Evolutionary conservation across 257 asterid species (phyloP).

Genomic region (Nicotiana attenuata): DNA sequence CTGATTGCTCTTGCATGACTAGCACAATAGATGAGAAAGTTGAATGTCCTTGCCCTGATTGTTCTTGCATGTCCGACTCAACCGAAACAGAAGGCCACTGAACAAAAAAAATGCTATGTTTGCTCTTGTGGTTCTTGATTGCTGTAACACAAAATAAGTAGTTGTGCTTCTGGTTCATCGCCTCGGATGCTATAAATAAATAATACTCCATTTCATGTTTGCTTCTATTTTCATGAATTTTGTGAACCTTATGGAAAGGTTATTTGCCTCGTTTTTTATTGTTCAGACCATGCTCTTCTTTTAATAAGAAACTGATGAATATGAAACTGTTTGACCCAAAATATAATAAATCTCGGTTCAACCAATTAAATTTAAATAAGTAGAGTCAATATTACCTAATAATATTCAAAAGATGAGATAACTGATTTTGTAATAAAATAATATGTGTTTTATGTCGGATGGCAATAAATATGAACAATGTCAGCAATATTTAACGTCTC

Average conservation of each 20-base stretch:
- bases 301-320: neutral
- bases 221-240: neutral
- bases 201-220: neutral
- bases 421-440: too few species aligned
- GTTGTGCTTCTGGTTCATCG: neutral
- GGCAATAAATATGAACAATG: too few species aligned
- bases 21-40: neutral
- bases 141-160: neutral
- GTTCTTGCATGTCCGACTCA: neutral
- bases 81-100: neutral
- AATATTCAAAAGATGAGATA: too few species aligned
- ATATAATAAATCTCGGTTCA: too few species aligned
- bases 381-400: too few species aligned
- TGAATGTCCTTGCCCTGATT: neutral
- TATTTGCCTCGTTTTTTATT: neutral
- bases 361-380: too few species aligned
- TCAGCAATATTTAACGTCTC: too few species aligned
- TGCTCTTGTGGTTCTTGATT: neutral
- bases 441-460: too few species aligned
- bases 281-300: neutral
- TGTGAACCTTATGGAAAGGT: neutral
- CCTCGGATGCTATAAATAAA: neutral
- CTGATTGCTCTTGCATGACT: neutral
- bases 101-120: neutral
- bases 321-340: neutral